Conservation (phyloP, 768 basidiomycete species). For the Chiua virens region DNA sequence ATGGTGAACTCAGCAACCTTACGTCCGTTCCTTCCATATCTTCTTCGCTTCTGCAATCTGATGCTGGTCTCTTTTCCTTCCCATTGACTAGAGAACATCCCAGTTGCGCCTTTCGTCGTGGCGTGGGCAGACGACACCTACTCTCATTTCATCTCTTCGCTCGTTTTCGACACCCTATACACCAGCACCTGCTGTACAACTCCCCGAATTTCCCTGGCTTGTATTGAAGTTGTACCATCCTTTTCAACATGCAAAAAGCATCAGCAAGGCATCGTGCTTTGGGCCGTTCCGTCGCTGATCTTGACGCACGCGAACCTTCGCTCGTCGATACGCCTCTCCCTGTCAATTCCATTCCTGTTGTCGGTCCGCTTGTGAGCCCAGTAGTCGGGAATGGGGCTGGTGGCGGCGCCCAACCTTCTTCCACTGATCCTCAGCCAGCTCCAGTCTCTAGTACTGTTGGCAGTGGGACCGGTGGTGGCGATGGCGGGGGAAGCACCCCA, state of each 20-base stretch:
- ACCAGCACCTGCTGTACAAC: not conserved
- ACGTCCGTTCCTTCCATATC: conserved; percentile 7
- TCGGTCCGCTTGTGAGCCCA: conserved; percentile 37
- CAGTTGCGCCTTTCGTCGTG: conserved; percentile 4
- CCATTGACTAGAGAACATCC: not conserved
- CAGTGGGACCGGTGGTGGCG: not conserved
- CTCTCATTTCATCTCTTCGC: conserved; percentile 24
- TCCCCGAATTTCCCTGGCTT: not conserved
- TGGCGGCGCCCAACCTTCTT: conserved; percentile 1
- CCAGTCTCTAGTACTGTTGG: not conserved
- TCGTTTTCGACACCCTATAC: conserved; percentile 13
- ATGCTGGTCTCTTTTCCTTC: not conserved
- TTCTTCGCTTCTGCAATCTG: conserved; percentile 1
- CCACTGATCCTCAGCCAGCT: conserved; percentile 2
- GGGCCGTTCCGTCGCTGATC: conserved; percentile 9
- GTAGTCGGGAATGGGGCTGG: conserved; percentile 27
- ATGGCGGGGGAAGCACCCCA: not conserved
- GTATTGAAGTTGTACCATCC: conserved; percentile 7
- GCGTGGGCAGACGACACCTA: conserved; percentile 11
- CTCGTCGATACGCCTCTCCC: conserved; percentile 38
- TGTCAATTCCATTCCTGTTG: conserved; percentile 36
- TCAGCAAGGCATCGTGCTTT: conserved; percentile 11
- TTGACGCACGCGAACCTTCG: conserved; percentile 39
- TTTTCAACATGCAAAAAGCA: conserved; percentile 13
- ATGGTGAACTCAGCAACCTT: conserved; percentile 19